These are phyloP conservation scores for Cenococcum geophilum DNA, from an alignment of 495 filamentous ascomycete genomes.

Conservation along the genomic window DNA sequence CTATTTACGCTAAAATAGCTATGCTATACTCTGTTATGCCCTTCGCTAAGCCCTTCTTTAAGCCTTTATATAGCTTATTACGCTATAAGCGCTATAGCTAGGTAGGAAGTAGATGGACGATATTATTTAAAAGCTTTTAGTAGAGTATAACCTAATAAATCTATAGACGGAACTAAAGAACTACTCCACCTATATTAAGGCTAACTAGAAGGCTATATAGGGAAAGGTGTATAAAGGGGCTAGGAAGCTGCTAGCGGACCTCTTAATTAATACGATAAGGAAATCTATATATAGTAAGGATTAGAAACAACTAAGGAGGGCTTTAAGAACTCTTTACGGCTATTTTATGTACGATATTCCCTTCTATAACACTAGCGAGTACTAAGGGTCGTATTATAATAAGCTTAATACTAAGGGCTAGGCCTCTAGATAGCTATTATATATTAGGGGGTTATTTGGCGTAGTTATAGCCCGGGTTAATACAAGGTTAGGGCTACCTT, in stretches of 20 bases:
- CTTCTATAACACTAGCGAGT: background rate
- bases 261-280: background rate
- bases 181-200: background rate
- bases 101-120: background rate
- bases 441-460: too few species aligned
- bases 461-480: too few species aligned
- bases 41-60: background rate
- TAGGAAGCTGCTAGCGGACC: background rate
- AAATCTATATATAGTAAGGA: conserved; percentile 3
- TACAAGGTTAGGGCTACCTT: too few species aligned
- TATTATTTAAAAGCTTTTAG: background rate
- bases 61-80: background rate
- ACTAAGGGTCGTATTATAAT: background rate
- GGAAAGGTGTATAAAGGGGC: background rate
- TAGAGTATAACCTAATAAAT: background rate
- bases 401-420: background rate
- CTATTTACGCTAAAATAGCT: background rate
- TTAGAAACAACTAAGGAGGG: conserved; percentile 1
- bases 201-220: background rate
- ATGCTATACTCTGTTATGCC: background rate
- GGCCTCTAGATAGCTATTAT: background rate
- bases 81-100: background rate
- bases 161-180: background rate
- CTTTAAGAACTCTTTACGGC: conserved; percentile 1
- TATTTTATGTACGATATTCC: background rate